These are phyloP conservation scores for Globisporangium splendens DNA, from an alignment of 352 stramenopile genomes.

Conservation along the genomic window DNA sequence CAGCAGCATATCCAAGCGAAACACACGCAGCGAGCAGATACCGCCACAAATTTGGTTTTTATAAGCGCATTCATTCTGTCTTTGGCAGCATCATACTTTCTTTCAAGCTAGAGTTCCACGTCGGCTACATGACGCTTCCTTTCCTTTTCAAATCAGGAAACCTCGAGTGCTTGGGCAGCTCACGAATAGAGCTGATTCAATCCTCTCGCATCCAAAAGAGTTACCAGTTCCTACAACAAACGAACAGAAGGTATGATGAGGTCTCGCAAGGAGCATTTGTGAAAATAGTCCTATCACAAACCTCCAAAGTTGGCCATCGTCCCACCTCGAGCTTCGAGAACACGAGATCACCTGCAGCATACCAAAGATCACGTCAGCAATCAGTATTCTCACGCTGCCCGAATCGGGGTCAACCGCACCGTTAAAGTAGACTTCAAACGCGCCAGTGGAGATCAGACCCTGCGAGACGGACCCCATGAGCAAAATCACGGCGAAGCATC, in stretches of 20 bases:
- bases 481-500: conserved; percentile 62
- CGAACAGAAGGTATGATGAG: neutral
- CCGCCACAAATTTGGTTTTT: too few species aligned
- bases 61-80: too few species aligned
- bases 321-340: conserved; percentile 71
- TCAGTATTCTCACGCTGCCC: too few species aligned
- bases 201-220: neutral
- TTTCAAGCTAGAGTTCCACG: too few species aligned
- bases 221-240: conserved; percentile 6
- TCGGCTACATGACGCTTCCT: too few species aligned
- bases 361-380: neutral
- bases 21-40: too few species aligned
- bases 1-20: too few species aligned
- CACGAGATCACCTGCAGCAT: conserved; percentile 49
- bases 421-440: conserved; percentile 84
- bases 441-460: conserved; percentile 59
- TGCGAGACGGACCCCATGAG: conserved; percentile 61
- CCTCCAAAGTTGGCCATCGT: conserved; percentile 67
- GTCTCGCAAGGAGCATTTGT: neutral
- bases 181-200: too few species aligned
- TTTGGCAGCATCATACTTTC: too few species aligned
- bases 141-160: too few species aligned
- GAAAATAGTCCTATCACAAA: conserved; percentile 15
- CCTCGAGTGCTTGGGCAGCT: too few species aligned
- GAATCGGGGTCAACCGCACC: conserved; percentile 22